Conservation (phyloP, 257 asterid genomes). For the Osmanthus fragrans region DNA sequence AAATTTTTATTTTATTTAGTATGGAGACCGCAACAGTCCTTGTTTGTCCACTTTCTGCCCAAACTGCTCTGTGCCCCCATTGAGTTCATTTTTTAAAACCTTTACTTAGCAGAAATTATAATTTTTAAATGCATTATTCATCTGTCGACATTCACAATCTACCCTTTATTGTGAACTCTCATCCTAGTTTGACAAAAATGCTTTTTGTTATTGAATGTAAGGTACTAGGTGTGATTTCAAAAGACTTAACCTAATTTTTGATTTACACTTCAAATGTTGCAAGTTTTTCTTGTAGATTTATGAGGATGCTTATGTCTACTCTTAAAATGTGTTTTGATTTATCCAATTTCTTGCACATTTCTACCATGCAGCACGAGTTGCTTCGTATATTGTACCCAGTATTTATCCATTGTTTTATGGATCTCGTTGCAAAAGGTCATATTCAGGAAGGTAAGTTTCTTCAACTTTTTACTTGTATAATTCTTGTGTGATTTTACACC, state of each 20-base stretch:
- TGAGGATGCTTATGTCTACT: background rate
- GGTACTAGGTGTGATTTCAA: background rate
- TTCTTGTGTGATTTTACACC: conserved; percentile 6
- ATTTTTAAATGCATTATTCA: background rate
- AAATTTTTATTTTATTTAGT: too few relatives aligned
- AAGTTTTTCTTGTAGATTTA: background rate
- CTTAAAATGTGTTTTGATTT: background rate
- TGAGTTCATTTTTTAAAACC: background rate
- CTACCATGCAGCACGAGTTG: conserved; percentile 76
- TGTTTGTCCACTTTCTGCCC: background rate
- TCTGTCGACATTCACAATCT: background rate
- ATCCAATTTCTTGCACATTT: background rate
- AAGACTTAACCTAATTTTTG: background rate
- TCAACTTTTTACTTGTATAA: conserved; percentile 3
- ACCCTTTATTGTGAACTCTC: background rate
- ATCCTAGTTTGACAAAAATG: background rate
- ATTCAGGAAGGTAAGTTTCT: conserved; percentile 77
- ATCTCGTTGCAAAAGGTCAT: conserved; percentile 93
- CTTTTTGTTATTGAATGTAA: background rate
- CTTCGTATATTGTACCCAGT: conserved; percentile 94
- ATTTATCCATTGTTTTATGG: conserved; percentile 96
- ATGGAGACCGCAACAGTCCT: background rate
- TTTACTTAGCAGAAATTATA: background rate
- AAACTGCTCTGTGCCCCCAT: background rate
- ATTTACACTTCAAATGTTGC: background rate